Conservation (phyloP, 148 eudicot genomes). For the Fagopyrum homotropicum region DNA sequence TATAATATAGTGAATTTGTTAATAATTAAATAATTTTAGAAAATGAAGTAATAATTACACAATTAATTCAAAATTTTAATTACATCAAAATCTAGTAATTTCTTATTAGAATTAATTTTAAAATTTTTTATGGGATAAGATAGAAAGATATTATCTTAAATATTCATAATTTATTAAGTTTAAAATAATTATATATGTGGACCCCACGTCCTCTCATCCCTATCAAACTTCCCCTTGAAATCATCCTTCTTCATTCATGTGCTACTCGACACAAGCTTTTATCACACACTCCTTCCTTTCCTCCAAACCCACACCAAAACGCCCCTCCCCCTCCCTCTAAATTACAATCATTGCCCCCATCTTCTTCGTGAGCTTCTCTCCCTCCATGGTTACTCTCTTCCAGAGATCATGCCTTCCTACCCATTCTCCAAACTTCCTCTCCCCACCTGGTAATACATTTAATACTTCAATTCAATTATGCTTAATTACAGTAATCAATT, state of each 20-base stretch:
- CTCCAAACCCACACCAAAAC: neutral
- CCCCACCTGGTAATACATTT: neutral
- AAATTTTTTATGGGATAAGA: too few species aligned
- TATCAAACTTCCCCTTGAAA: neutral
- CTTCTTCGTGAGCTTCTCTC: too few species aligned
- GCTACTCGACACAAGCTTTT: constrained; percentile 14
- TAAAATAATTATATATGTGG: neutral
- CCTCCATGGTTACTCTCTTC: constrained; percentile 8
- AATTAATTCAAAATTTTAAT: too few species aligned
- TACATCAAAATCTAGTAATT: too few species aligned
- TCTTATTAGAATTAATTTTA: too few species aligned
- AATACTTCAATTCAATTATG: neutral
- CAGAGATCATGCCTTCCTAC: neutral
- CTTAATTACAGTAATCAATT: neutral
- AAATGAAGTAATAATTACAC: too few species aligned
- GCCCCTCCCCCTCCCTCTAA: neutral
- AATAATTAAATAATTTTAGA: too few species aligned
- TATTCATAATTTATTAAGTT: too few species aligned
- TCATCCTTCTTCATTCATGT: neutral
- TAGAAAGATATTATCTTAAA: too few species aligned
- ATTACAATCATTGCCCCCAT: neutral
- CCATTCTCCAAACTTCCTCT: neutral
- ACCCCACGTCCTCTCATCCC: neutral
- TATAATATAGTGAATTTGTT: too few species aligned
- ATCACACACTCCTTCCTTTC: neutral